Evolutionary conservation across 2,329 filamentous ascomycete species (phyloP).

Genomic region (Xylaria digitata): DNA sequence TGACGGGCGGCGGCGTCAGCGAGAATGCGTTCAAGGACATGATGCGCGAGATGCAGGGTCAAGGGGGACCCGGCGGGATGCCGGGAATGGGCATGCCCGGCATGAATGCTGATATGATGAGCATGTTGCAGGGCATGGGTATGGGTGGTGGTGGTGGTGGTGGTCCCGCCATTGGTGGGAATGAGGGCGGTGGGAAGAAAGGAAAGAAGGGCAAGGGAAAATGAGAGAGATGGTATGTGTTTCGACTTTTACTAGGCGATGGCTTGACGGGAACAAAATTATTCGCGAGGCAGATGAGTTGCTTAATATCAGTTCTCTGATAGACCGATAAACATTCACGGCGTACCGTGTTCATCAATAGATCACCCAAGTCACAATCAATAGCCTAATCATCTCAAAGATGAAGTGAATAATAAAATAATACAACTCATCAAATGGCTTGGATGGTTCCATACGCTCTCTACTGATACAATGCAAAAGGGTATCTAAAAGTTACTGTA

Average conservation of each 20-base stretch:
- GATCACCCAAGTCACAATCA: slow-evolving; percentile 12
- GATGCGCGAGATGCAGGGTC: slow-evolving; percentile 86
- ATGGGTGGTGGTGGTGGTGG: slow-evolving; percentile 43
- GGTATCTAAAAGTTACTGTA: slow-evolving; percentile 39
- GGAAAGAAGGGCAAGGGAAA: slow-evolving; percentile 63
- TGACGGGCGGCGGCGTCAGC: slow-evolving; percentile 91
- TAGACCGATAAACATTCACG: not conserved
- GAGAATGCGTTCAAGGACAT: slow-evolving; percentile 97
- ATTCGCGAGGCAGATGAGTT: slow-evolving; percentile 10
- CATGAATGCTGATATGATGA: slow-evolving; percentile 48
- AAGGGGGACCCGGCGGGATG: slow-evolving; percentile 53
- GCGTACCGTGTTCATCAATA: slow-evolving; percentile 4
- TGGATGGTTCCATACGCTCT: slow-evolving; percentile 24
- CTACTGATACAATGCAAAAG: slow-evolving; percentile 39
- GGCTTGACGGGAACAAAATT: not conserved
- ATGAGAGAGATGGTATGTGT: slow-evolving; percentile 23
- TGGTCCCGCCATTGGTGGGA: slow-evolving; percentile 41
- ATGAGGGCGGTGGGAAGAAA: slow-evolving; percentile 55
- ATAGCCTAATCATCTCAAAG: not conserved
- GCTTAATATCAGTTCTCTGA: not conserved
- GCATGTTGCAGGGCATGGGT: slow-evolving; percentile 42
- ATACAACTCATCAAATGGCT: slow-evolving; percentile 24
- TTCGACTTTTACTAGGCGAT: not conserved
- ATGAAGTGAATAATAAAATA: slow-evolving; percentile 8
- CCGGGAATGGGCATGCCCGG: slow-evolving; percentile 45